Percentiles rank a stretch among this genome's conserved stretches.
phyloP scores from a whole-genome alignment of 257 asterid genomes.

The Forsythia viridissima region DNA sequence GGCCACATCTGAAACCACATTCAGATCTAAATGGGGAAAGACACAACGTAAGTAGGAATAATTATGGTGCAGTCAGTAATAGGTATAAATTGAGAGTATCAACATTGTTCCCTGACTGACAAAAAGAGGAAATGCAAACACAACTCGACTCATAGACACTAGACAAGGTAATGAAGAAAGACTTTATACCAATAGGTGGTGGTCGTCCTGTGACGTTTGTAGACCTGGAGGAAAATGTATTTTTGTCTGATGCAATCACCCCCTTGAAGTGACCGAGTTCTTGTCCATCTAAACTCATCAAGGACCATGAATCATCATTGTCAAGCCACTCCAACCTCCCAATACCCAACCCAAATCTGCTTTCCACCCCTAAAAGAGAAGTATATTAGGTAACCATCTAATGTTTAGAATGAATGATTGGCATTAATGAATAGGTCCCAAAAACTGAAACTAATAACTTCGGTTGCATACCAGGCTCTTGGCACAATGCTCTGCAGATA shows the following conservation, averaged over 20 bases:
- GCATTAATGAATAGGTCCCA: neutral
- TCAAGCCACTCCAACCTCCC: conserved; percentile 74
- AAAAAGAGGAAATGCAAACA: neutral
- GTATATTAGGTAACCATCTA: neutral
- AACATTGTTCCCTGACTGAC: neutral
- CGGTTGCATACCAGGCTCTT: conserved; percentile 63
- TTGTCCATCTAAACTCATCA: conserved; percentile 63
- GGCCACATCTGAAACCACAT: conserved; percentile 45
- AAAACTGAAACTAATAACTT: conserved; percentile 14
- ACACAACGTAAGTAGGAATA: conserved; percentile 8
- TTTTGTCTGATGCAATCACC: conserved; percentile 83
- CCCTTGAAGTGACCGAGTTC: conserved; percentile 71
- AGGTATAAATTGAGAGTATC: neutral
- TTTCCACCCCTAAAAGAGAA: conserved; percentile 57
- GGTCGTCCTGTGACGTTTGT: conserved; percentile 65
- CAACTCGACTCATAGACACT: neutral
- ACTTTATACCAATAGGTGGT: conserved; percentile 71
- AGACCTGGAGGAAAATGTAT: conserved; percentile 61
- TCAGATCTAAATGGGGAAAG: conserved; percentile 48
- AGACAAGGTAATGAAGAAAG: conserved; percentile 8
- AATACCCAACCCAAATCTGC: conserved; percentile 69
- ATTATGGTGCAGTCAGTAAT: neutral
- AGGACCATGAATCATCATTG: conserved; percentile 64
- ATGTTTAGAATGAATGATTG: neutral
- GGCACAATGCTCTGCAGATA: conserved; percentile 70